Base-by-base conservation (phyloP, 352 stramenopile genomes). In the Pythium sukuiense region DNA sequence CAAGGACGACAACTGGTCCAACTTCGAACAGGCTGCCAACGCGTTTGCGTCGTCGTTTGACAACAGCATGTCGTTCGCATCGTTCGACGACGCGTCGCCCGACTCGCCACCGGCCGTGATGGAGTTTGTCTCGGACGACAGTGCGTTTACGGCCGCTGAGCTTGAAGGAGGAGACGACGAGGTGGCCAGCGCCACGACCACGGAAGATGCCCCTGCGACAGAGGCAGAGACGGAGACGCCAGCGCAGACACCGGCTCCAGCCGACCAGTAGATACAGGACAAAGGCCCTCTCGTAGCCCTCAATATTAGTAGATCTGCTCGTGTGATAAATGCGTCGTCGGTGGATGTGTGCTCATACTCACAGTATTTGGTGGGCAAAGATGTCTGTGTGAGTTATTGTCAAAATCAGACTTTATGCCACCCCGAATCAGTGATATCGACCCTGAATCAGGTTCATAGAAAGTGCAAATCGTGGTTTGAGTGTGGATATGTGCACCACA, bases 21-120 rank as follows among this genome's bases (percentile, higher is more conserved):
- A 84, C 55, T 92, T 92, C 61, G 84, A 92, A 49, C 69, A 85
- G 24, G 56, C 74, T 0, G 64, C 65, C 20, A 65, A 67, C 41
- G 74, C 76, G 7, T 90, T 90, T 41, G 76, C 85, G 37, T 66
- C 82, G 6, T 80, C 80, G 26, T 90, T 90, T 52, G 80, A 90
- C 37, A 70, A 65, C 16, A 59, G 29, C 16, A 29, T 57, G 33
- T 65, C 67, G 27, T 73, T 73, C 49, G 49, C 67, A 11, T 37
- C 30, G 16, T 73, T 73, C 67, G 55, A 77, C 75, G 60, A 73
- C 78, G 16, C 85, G 84, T 46, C 55, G 7, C 67, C 61, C 8
- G 67, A 73, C 43, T 73, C 67, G 39, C 67, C 67, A 11, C 60
- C 49, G 5, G 67, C 67, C 1, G 67, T 73, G 39, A 73, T 73